phyloP scores from a whole-genome alignment of 2,329 filamentous ascomycete genomes.

The Blastomyces silverae region DNA sequence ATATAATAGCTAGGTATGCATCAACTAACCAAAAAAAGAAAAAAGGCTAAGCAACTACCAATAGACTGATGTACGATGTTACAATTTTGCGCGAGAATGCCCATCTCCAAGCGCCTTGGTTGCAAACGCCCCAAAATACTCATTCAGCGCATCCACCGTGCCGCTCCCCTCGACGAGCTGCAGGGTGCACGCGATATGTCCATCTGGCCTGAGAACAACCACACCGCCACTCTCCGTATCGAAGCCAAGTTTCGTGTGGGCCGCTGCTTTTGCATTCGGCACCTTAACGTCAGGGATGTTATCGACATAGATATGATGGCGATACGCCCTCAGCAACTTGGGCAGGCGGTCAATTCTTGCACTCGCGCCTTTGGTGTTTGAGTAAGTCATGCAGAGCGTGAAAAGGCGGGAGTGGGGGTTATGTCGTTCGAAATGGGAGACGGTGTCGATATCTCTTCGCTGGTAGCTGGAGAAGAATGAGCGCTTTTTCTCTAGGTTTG shows the following conservation, averaged over 20 bases:
- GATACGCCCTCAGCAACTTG: slow-evolving; percentile 63
- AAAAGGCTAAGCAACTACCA: background rate
- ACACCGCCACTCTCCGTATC: slow-evolving; percentile 67
- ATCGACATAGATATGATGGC: slow-evolving; percentile 78
- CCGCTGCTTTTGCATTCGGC: slow-evolving; percentile 62
- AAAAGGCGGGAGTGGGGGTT: slow-evolving; percentile 81
- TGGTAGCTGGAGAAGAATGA: slow-evolving; percentile 68
- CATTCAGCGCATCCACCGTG: slow-evolving; percentile 74
- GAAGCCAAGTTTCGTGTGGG: slow-evolving; percentile 82
- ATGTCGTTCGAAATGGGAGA: slow-evolving; percentile 71
- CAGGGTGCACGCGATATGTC: slow-evolving; percentile 73
- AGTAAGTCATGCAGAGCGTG: slow-evolving; percentile 70
- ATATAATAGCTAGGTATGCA: background rate
- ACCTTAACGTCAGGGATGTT: slow-evolving; percentile 68
- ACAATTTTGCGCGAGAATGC: background rate
- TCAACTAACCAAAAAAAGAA: no score
- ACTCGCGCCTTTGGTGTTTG: slow-evolving; percentile 58
- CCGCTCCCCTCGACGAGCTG: slow-evolving; percentile 66
- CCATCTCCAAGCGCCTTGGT: slow-evolving; percentile 47
- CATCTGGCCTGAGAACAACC: slow-evolving; percentile 78
- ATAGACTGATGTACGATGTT: background rate
- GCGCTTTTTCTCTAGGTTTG: slow-evolving; percentile 55
- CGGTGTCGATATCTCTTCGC: slow-evolving; percentile 52
- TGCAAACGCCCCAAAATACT: slow-evolving; percentile 70
- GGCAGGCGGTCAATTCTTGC: slow-evolving; percentile 72